phyloP scores from a whole-genome alignment of 768 basidiomycete genomes.

The Rhizopogon vesiculosus region DNA sequence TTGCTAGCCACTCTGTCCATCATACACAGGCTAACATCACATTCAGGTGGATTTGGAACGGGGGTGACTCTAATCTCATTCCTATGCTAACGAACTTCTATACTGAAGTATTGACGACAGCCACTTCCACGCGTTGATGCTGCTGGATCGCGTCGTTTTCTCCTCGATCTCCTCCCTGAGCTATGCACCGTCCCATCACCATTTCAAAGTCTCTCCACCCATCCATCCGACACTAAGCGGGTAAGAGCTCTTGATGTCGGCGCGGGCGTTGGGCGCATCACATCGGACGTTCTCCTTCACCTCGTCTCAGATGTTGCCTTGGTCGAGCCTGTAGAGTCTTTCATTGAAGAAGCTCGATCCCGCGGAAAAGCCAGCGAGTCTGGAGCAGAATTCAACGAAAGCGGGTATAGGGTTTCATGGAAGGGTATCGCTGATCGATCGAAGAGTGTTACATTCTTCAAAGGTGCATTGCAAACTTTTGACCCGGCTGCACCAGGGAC shows the following conservation, averaged over 20 bases:
- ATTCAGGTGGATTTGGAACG: conserved; percentile 50
- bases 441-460: conserved; percentile 77
- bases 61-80: conserved; percentile 32
- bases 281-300: conserved; percentile 82
- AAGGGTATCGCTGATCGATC: conserved; percentile 56
- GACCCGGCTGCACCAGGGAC: conserved; percentile 53
- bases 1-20: background rate
- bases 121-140: conserved; percentile 89
- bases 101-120: conserved; percentile 31
- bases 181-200: conserved; percentile 76
- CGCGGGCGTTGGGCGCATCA: conserved; percentile 92
- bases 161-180: conserved; percentile 76
- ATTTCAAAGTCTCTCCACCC: conserved; percentile 43
- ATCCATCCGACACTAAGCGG: conserved; percentile 27
- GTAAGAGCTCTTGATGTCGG: conserved; percentile 87
- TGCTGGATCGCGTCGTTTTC: conserved; percentile 83
- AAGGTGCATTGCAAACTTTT: conserved; percentile 75
- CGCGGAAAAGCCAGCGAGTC: conserved; percentile 25
- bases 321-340: conserved; percentile 80
- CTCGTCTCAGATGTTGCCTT: conserved; percentile 85
- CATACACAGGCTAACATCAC: conserved; percentile 28
- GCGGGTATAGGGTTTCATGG: conserved; percentile 41
- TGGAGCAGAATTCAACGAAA: conserved; percentile 30
- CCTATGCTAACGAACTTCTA: background rate
- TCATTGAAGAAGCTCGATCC: conserved; percentile 67